Conservation (phyloP, 805 yeast genomes). For the Ogataea zsoltii region DNA sequence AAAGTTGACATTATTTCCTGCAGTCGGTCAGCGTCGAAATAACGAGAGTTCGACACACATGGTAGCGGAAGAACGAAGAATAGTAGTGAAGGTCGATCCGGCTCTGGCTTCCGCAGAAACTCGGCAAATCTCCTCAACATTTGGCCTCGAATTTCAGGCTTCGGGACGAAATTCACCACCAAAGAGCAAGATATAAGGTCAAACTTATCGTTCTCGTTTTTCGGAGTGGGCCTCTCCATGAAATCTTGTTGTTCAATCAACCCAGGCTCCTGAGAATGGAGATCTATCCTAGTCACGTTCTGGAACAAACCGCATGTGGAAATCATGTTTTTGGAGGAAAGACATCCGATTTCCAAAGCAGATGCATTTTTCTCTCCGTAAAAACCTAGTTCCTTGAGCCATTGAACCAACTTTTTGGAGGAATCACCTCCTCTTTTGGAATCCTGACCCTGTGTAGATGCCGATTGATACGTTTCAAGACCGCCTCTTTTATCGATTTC, state of each 20-base stretch:
- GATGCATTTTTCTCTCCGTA: slow-evolving; percentile 15
- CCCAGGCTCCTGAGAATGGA: slow-evolving; percentile 74
- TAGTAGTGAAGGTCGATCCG: slow-evolving; percentile 38
- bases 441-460: slow-evolving; percentile 84
- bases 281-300: slow-evolving; percentile 65
- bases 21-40: slow-evolving; percentile 51
- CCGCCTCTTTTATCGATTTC: slow-evolving; percentile 75
- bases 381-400: slow-evolving; percentile 49
- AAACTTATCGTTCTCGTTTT: slow-evolving; percentile 45
- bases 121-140: slow-evolving; percentile 65
- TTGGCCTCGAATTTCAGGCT: slow-evolving; percentile 65
- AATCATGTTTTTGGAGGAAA: slow-evolving; percentile 67
- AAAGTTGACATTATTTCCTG: slow-evolving; percentile 50
- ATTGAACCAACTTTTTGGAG: slow-evolving; percentile 73
- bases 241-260: slow-evolving; percentile 75
- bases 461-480: slow-evolving; percentile 73
- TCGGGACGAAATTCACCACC: slow-evolving; percentile 87
- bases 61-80: slow-evolving; percentile 89
- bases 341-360: slow-evolving; percentile 84
- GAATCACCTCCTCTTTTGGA: slow-evolving; percentile 86
- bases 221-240: slow-evolving; percentile 71
- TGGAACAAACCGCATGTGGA: slow-evolving; percentile 57
- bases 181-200: slow-evolving; percentile 77
- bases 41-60: slow-evolving; percentile 80
- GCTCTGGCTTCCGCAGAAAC: slow-evolving; percentile 48